Evolutionary conservation across 306 rosid species (phyloP).

Genomic region (Purshia tridentata): DNA sequence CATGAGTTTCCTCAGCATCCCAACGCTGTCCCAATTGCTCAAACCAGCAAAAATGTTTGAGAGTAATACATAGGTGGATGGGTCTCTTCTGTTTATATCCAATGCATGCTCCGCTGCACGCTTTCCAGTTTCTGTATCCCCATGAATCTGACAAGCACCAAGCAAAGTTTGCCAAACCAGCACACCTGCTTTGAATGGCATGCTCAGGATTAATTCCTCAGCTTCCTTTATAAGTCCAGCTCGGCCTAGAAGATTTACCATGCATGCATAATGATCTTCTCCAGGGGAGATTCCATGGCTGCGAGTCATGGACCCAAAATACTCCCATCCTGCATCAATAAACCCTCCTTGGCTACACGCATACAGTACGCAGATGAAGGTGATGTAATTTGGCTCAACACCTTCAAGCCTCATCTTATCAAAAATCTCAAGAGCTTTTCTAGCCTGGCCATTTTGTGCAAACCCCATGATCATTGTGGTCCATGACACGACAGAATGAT

Average conservation of each 20-base stretch:
- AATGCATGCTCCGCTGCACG: slow-evolving; percentile 57
- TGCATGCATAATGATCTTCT: slow-evolving; percentile 75
- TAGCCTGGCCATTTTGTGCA: slow-evolving; percentile 61
- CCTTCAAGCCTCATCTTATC: slow-evolving; percentile 56
- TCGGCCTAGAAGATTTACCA: slow-evolving; percentile 71
- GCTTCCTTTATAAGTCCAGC: slow-evolving; percentile 69
- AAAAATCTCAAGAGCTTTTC: slow-evolving; percentile 63
- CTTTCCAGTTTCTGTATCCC: slow-evolving; percentile 57
- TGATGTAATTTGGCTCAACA: slow-evolving; percentile 58
- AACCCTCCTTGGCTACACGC: slow-evolving; percentile 81
- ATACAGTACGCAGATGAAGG: slow-evolving; percentile 69
- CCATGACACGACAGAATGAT: slow-evolving; percentile 66
- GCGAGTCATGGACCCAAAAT: slow-evolving; percentile 51
- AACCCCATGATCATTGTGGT: slow-evolving; percentile 78
- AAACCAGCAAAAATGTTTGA: slow-evolving; percentile 68
- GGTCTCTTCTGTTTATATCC: slow-evolving; percentile 44
- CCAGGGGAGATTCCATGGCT: slow-evolving; percentile 56
- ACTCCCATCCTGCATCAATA: slow-evolving; percentile 58
- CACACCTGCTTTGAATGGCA: slow-evolving; percentile 59
- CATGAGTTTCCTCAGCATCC: slow-evolving; percentile 62
- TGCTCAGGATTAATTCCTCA: slow-evolving; percentile 50
- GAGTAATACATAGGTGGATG: slow-evolving; percentile 63
- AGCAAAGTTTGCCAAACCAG: slow-evolving; percentile 79
- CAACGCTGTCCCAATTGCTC: slow-evolving; percentile 57
- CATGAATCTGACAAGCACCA: slow-evolving; percentile 64